A percentile compares a stretch with the other conserved stretches of the same genome.
phyloP scores from a whole-genome alignment of 495 filamentous ascomycete genomes.

The Penicillium roqueforti region DNA sequence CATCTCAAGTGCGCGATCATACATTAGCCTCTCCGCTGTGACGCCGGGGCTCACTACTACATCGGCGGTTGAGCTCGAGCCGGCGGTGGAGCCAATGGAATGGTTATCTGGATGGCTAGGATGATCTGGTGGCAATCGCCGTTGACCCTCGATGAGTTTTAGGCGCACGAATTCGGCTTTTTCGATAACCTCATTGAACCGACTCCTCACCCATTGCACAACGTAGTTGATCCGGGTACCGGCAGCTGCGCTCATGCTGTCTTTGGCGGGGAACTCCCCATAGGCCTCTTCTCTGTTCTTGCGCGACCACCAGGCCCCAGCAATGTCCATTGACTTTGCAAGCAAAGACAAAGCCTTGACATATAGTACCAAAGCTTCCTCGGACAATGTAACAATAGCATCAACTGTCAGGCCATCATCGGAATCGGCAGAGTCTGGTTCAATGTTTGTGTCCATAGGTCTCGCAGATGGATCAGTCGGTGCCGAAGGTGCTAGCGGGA shows the following conservation, averaged over 20 bases:
- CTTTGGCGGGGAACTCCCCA: slow-evolving; percentile 38
- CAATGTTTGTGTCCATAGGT: slow-evolving; percentile 29
- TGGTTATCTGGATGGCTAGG: slow-evolving; percentile 81
- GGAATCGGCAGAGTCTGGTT: slow-evolving; percentile 29
- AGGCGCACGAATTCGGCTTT: slow-evolving; percentile 89
- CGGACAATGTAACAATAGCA: slow-evolving; percentile 78
- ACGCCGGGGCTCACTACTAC: slow-evolving; percentile 69
- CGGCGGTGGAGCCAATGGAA: slow-evolving; percentile 43
- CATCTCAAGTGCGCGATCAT: slow-evolving; percentile 95
- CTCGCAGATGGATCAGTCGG: slow-evolving; percentile 43
- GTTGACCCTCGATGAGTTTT: slow-evolving; percentile 83
- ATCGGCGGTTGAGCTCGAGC: slow-evolving; percentile 54
- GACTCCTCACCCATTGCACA: slow-evolving; percentile 88
- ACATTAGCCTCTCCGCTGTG: slow-evolving; percentile 96
- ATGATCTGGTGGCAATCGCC: slow-evolving; percentile 76
- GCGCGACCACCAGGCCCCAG: slow-evolving; percentile 84
- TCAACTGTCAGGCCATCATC: slow-evolving; percentile 67
- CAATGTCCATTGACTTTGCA: slow-evolving; percentile 94
- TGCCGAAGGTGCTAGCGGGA: slow-evolving; percentile 77
- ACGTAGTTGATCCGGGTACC: slow-evolving; percentile 80
- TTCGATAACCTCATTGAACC: slow-evolving; percentile 94
- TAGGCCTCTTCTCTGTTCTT: slow-evolving; percentile 64
- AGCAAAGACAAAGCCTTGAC: slow-evolving; percentile 88
- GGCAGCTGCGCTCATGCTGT: slow-evolving; percentile 49
- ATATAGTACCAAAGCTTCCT: slow-evolving; percentile 93